These are phyloP conservation scores for Coleophoma cylindrospora DNA, from an alignment of 2,329 filamentous ascomycete genomes.

Conservation along the genomic window DNA sequence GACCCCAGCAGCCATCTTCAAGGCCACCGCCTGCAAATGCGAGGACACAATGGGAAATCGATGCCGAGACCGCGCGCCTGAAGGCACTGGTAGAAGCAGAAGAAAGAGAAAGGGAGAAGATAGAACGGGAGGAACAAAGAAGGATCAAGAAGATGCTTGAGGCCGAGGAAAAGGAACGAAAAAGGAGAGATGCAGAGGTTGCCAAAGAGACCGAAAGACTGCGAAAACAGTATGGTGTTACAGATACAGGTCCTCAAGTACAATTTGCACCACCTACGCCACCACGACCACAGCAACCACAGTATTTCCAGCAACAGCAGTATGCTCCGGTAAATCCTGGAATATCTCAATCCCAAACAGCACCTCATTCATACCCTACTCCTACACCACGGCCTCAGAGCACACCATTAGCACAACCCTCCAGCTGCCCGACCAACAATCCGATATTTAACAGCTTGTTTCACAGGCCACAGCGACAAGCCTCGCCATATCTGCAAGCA, in stretches of 20 bases:
- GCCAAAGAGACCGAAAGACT: constrained; percentile 82
- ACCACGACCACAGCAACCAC: constrained; percentile 7
- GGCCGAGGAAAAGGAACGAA: constrained; percentile 58
- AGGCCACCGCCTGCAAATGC: constrained; percentile 20
- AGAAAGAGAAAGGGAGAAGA: constrained; percentile 43
- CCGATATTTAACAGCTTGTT: constrained; percentile 5
- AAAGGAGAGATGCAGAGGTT: constrained; percentile 51
- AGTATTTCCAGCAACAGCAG: neutral
- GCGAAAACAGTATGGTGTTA: constrained; percentile 56
- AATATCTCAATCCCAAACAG: constrained; percentile 17
- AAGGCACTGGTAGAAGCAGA: constrained; percentile 41
- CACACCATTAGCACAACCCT: constrained; percentile 8
- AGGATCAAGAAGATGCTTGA: constrained; percentile 63
- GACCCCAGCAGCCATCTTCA: constrained; percentile 13
- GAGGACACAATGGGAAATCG: constrained; percentile 41
- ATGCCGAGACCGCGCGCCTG: constrained; percentile 75
- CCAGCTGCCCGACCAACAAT: constrained; percentile 1
- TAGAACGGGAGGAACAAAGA: constrained; percentile 50
- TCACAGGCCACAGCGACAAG: constrained; percentile 2
- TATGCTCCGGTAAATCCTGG: constrained; percentile 2
- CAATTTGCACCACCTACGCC: constrained; percentile 11
- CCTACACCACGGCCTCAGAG: constrained; percentile 21
- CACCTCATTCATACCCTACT: constrained; percentile 19
- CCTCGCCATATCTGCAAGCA: constrained; percentile 21
- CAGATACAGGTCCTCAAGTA: constrained; percentile 4